Conservation (phyloP, 2,329 filamentous ascomycete species). For the Phaeomoniella chlamydospora region DNA sequence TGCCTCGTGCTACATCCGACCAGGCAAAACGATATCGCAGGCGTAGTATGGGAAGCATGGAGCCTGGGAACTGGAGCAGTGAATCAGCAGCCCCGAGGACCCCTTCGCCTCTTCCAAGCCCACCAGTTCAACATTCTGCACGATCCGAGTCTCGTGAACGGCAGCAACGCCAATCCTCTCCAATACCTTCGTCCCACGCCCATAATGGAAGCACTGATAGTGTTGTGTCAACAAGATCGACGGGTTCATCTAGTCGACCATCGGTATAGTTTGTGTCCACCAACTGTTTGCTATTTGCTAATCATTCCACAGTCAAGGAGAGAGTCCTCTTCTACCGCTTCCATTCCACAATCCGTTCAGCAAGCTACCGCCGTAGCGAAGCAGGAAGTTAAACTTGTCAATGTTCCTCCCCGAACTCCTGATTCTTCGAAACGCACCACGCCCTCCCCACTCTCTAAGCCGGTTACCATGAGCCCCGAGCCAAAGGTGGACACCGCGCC, state of each 20-base stretch:
- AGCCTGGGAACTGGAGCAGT: constrained; percentile 23
- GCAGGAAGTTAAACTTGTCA: constrained; percentile 41
- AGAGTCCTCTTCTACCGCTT: constrained; percentile 4
- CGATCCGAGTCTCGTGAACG: constrained; percentile 3
- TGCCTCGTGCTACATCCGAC: constrained; percentile 43
- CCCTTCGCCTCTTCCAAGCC: constrained; percentile 15
- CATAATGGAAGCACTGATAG: constrained; percentile 52
- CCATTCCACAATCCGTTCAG: constrained; percentile 3
- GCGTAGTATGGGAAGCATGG: constrained; percentile 63
- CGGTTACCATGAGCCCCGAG: constrained; percentile 47
- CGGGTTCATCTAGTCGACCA: constrained; percentile 40
- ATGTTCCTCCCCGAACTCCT: constrained; percentile 49
- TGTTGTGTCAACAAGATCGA: constrained; percentile 29
- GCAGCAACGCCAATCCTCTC: constrained; percentile 2
- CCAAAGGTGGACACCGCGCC: constrained; percentile 8
- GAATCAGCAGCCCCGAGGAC: constrained; percentile 16
- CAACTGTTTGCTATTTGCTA: constrained; percentile 2
- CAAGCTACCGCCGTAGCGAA: constrained; percentile 15
- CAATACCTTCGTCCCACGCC: constrained; percentile 23
- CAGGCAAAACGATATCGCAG: constrained; percentile 64
- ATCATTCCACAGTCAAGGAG: constrained; percentile 7
- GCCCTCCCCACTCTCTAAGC: constrained; percentile 62
- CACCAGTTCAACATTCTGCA: constrained; percentile 18
- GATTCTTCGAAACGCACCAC: constrained; percentile 51
- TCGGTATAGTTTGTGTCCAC: constrained; percentile 43